phyloP scores from a whole-genome alignment of 352 stramenopile species.

The Pythium coloratum region DNA sequence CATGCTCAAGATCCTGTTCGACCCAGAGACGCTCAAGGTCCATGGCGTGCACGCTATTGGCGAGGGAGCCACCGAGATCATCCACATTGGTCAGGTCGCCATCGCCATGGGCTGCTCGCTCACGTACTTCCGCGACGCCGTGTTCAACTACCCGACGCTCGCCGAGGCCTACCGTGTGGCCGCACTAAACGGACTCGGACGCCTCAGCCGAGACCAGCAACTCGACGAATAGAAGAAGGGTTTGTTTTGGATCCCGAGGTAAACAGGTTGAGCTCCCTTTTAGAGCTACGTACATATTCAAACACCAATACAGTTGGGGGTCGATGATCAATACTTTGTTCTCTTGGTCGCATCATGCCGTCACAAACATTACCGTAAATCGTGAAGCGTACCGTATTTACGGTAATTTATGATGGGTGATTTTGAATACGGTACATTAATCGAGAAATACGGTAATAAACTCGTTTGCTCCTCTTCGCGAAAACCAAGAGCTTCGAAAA shows the following conservation, averaged over 20 bases:
- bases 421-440: too few species aligned
- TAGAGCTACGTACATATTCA: too few species aligned
- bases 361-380: too few species aligned
- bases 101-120: slow-evolving; percentile 79
- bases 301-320: too few species aligned
- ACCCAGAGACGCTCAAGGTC: slow-evolving; percentile 75
- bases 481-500: slow-evolving; percentile 6
- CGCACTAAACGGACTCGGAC: slow-evolving; percentile 80
- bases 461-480: too few species aligned
- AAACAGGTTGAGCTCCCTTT: too few species aligned
- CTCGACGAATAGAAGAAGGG: slow-evolving; percentile 46
- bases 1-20: slow-evolving; percentile 90
- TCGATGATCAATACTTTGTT: too few species aligned
- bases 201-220: slow-evolving; percentile 79
- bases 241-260: too few species aligned
- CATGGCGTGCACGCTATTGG: slow-evolving; percentile 88
- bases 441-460: too few species aligned
- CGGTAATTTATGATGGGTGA: too few species aligned
- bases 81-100: slow-evolving; percentile 92
- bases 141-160: slow-evolving; percentile 93
- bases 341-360: too few species aligned
- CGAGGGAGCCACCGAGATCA: slow-evolving; percentile 90
- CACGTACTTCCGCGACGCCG: slow-evolving; percentile 88
- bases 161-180: slow-evolving; percentile 90
- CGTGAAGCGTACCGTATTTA: too few species aligned